A percentile compares a stretch with the other conserved stretches of the same genome.
phyloP scores from a whole-genome alignment of 225 moss, liverwort and hornwort genomes.

The Polytrichum formosum region DNA sequence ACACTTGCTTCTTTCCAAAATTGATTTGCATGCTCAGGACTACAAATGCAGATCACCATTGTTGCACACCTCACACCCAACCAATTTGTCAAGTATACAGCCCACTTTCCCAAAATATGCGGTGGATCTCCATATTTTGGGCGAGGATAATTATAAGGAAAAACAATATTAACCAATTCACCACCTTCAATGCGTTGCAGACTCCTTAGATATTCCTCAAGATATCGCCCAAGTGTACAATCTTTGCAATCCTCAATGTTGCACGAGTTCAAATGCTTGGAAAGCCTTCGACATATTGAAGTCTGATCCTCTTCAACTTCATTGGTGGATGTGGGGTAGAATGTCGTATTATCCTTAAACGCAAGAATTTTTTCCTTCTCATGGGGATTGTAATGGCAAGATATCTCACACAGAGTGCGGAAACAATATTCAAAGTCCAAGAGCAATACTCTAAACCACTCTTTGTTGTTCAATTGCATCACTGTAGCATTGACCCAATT shows the following conservation, averaged over 20 bases:
- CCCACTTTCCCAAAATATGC: background rate
- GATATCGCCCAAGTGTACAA: background rate
- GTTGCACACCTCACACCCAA: background rate
- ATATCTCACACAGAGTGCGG: background rate
- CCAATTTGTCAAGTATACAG: background rate
- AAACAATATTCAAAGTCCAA: background rate
- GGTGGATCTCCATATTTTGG: background rate
- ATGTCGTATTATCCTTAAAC: background rate
- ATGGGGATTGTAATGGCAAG: background rate
- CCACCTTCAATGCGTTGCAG: background rate
- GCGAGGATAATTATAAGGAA: background rate
- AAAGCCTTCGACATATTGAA: background rate
- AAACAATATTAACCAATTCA: background rate
- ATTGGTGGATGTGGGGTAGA: background rate
- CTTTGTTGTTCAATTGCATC: background rate
- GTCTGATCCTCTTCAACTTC: background rate
- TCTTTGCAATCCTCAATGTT: background rate
- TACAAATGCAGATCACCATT: background rate
- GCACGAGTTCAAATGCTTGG: background rate
- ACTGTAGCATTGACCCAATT: background rate
- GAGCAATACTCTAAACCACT: background rate
- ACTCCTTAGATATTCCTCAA: background rate
- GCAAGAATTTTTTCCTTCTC: background rate
- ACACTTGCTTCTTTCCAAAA: background rate
- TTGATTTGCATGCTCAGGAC: too few species aligned